Base-by-base conservation (phyloP, 1,284 basidiomycete genomes). In the Cryptococcus deneoformans region DNA sequence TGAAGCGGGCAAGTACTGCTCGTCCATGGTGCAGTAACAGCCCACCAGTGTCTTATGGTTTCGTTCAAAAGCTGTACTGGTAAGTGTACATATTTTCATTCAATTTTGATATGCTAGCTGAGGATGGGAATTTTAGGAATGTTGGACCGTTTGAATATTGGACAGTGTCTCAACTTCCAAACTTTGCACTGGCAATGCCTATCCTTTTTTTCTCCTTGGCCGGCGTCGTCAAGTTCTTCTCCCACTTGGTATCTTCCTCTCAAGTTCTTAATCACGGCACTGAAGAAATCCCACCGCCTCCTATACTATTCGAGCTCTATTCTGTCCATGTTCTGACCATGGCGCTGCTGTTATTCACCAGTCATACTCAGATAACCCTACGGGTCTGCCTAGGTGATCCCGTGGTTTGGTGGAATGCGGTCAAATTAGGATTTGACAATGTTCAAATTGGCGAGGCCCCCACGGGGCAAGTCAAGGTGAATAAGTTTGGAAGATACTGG, bases 321-420 rank as follows among this genome's bases (percentile, higher is more conserved):
- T 63, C 81, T 12, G 85, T 92, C 64, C 84, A 87, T 20, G 70
- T 86, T 14, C 64, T 84, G 38, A 78, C 89, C 50, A 81, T 83
- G 6, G 70, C 81, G 35, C 78, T 88, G 16, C 80, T 98, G 20
- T 79, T 94, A 8, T 84, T 94, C 68, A 82, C 84, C 5, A 88
- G 92, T 0, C 92, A 99, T 69, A 88, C 88, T 0, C 95, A 99
- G 72, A 98, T 98, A 62, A 82, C 87, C 1, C 83, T 99, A 2
- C 87, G 95, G 3, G 80, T 91, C 10, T 85, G 87, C 8, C 83
- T 87, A 0, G 85, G 89, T 0, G 82, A 93, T 75, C 94, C 94
- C 0, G 79, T 88, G 48, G 79, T 87, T 0, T 93, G 92, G 76
- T 97, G 93, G 93, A 87, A 85, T 11, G 85, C 86, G 3, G 86